Evolutionary conservation across 129 eudicot species (phyloP).

Genomic region (Pulicaria dysenterica): DNA sequence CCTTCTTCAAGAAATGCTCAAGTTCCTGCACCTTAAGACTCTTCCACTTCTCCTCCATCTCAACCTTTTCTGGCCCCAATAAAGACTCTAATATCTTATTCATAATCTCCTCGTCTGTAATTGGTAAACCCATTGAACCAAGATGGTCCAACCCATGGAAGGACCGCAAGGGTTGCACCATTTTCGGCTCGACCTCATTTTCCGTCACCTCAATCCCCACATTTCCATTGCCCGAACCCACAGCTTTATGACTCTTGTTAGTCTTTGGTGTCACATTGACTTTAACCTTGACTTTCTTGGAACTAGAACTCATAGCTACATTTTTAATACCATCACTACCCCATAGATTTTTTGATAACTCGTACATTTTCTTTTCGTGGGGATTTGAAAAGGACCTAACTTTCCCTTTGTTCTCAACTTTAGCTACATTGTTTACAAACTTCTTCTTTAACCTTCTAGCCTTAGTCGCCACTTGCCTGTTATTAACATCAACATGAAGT

Average conservation of each 20-base stretch:
- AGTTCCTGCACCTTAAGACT: conserved; percentile 39
- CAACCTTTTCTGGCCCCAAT: conserved; percentile 31
- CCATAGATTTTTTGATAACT: conserved; percentile 65
- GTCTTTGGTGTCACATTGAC: conserved; percentile 34
- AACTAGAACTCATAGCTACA: conserved; percentile 11
- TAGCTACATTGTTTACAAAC: conserved; percentile 39
- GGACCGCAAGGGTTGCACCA: conserved; percentile 8
- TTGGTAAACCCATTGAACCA: conserved; percentile 27
- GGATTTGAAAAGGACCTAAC: conserved; percentile 46
- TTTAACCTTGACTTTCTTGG: conserved; percentile 28
- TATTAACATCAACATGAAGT: conserved; percentile 60
- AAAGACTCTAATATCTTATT: conserved; percentile 37
- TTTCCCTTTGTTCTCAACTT: conserved; percentile 35
- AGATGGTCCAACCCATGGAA: conserved; percentile 2
- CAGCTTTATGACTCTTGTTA: conserved; percentile 16
- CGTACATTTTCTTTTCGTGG: conserved; percentile 57
- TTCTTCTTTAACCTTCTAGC: conserved; percentile 58
- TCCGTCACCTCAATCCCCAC: conserved; percentile 21
- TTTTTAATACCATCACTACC: conserved; percentile 25
- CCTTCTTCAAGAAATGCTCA: conserved; percentile 32
- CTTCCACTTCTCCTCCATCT: conserved; percentile 50
- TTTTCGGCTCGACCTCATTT: conserved; percentile 20
- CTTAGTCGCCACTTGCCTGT: conserved; percentile 49
- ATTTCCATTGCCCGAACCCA: conserved; percentile 25
- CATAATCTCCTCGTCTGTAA: conserved; percentile 37